Base-by-base conservation (phyloP, 2,329 filamentous ascomycete genomes). In the Sordariomycetes sp. region DNA sequence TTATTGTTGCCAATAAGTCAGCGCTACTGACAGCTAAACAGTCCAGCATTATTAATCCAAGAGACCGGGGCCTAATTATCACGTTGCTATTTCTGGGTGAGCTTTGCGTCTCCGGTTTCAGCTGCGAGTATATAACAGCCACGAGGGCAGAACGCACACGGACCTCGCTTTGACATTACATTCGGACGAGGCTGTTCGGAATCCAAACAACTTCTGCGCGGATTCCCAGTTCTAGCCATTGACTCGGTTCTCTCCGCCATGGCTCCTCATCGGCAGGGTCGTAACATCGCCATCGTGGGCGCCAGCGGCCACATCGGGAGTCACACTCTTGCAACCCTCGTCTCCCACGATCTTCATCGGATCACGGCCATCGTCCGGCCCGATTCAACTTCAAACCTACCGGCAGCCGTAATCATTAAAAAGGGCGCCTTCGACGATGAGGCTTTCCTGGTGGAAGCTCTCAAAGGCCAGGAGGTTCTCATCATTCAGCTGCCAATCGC, bases 291-390 rank as follows among this genome's bases (percentile, higher is more conserved):
- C 33, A 45, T 50, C 9, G 39, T 46, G 34, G 48, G 51, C 31
- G 54, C 55, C 35, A 50, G 54, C 41, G 63, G 64, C 36, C 50
- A 49, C 21, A 40, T 59, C 25, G 65, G 63, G n/a, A 45, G 45
- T 3, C 41, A 49, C 29, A 58, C 63, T 34, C 43, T 55, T 26
- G 41, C 51, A 5, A 54, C 54, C n/a, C 51, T 71, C 5, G 44
- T 66, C 29, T 51, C 54, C 24, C 58, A 55, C 18, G 64, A 64
- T 35, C 61, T 61, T 30, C 65, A 70, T 46, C 61, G 44, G 11
- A 49, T 75, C 39, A 74, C 68, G 2, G 66, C 66, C 39, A 49
- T 75, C 26, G 64, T 63, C 2, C 67, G 70, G 29, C 34, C 41
- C 3, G 61, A 57, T 20, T 67, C 65, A 42, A 59, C 48, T 4